Evolutionary conservation across 805 yeast species (phyloP).

Genomic region (Saccharomycopsis fodiens): DNA sequence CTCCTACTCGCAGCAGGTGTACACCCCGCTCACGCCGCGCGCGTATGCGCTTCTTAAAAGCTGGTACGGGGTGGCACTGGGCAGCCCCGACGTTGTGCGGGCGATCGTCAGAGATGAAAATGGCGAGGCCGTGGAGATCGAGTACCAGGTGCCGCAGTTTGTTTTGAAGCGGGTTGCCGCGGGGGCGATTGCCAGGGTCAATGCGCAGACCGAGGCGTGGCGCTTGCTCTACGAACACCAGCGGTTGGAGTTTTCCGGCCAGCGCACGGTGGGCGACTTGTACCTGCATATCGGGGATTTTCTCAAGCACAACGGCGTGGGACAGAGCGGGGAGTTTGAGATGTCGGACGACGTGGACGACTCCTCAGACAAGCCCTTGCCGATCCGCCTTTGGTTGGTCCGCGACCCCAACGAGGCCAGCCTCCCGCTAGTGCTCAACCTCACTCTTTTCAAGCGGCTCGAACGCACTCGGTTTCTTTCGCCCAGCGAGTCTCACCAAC

Average conservation of each 20-base stretch:
- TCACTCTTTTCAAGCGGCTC: slow-evolving; percentile 9
- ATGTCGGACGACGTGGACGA: too few species aligned
- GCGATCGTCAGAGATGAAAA: background rate
- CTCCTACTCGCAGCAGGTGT: slow-evolving; percentile 7
- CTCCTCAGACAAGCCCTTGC: background rate
- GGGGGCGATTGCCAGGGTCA: slow-evolving; percentile 8
- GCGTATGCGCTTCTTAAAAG: slow-evolving; percentile 1
- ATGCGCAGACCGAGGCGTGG: background rate
- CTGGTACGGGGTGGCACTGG: slow-evolving; percentile 13
- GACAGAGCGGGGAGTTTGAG: background rate
- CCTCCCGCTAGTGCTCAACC: slow-evolving; percentile 10
- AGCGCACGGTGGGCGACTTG: slow-evolving; percentile 10
- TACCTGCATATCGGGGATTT: slow-evolving; percentile 6
- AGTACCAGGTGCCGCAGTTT: slow-evolving; percentile 8
- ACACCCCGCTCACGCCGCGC: background rate
- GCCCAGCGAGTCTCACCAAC: background rate
- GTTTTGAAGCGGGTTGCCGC: slow-evolving; percentile 5
- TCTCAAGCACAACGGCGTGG: slow-evolving; percentile 1
- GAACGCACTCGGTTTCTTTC: slow-evolving; percentile 4
- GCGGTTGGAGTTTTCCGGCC: slow-evolving; percentile 3
- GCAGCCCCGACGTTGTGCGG: slow-evolving; percentile 9
- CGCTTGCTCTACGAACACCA: slow-evolving; percentile 7
- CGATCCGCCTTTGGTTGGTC: slow-evolving; percentile 13
- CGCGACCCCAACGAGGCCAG: slow-evolving; percentile 3
- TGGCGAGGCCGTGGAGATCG: slow-evolving; percentile 1